These are phyloP conservation scores for Triticum urartu DNA, from an alignment of 176 grass and related monocot species.

Conservation along the genomic window DNA sequence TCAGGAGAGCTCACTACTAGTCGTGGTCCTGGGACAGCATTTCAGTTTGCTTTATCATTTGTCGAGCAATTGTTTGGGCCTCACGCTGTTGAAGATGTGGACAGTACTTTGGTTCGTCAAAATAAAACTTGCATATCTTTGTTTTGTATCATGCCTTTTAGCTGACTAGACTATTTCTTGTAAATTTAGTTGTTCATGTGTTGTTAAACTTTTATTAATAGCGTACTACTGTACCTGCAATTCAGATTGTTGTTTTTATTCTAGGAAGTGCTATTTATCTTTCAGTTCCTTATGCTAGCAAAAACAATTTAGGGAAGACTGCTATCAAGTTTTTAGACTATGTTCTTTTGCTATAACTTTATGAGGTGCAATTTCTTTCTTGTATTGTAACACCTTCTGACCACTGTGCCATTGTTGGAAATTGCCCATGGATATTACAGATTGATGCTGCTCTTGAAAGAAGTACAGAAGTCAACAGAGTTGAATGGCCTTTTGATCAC, in stretches of 20 bases:
- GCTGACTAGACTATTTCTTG: neutral
- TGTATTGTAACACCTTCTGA: neutral
- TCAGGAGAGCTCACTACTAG: constrained; percentile 88
- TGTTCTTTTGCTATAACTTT: neutral
- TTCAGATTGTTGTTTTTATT: neutral
- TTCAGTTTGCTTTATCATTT: constrained; percentile 87
- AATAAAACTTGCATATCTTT: constrained; percentile 27
- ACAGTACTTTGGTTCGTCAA: constrained; percentile 55
- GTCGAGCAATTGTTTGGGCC: constrained; percentile 79
- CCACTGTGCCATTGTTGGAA: neutral
- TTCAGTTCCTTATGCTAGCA: constrained; percentile 15
- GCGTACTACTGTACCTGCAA: neutral
- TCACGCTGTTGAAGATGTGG: constrained; percentile 53
- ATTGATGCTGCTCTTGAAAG: constrained; percentile 42
- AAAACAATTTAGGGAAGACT: neutral
- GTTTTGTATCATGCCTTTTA: neutral
- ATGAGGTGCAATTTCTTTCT: neutral
- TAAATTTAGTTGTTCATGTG: neutral
- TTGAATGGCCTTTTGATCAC: constrained; percentile 68
- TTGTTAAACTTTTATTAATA: neutral
- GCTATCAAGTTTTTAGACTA: neutral
- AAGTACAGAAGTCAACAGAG: constrained; percentile 70
- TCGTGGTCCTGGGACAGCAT: constrained; percentile 78
- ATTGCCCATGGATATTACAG: constrained; percentile 43
- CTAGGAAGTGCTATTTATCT: constrained; percentile 5